phyloP scores from a whole-genome alignment of 768 basidiomycete species.

The Suillus subaureus region DNA sequence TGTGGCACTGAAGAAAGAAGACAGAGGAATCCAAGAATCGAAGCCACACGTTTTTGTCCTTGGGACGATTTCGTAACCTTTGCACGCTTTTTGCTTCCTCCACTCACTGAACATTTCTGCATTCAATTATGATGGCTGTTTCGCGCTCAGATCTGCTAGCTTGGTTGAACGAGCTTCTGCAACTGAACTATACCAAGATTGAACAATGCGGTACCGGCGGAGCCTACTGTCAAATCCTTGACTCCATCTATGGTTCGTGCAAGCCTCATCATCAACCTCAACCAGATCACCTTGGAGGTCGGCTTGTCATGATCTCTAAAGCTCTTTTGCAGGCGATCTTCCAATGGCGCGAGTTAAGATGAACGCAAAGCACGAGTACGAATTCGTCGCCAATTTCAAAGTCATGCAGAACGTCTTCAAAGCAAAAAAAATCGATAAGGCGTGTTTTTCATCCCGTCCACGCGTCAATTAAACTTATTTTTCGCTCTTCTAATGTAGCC shows the following conservation, averaged over 20 bases:
- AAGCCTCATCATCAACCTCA: slow-evolving; percentile 13
- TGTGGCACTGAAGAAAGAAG: not conserved
- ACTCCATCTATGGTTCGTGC: slow-evolving; percentile 86
- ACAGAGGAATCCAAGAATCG: not conserved
- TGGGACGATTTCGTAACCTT: slow-evolving; percentile 14
- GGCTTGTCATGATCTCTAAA: slow-evolving; percentile 13
- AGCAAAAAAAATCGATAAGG: slow-evolving; percentile 93
- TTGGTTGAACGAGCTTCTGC: slow-evolving; percentile 95
- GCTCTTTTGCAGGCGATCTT: slow-evolving; percentile 65
- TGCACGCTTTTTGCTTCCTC: slow-evolving; percentile 11
- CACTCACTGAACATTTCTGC: not conserved
- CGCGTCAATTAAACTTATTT: slow-evolving; percentile 9
- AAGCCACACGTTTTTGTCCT: slow-evolving; percentile 10
- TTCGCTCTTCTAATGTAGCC: slow-evolving; percentile 55
- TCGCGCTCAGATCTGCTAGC: slow-evolving; percentile 86
- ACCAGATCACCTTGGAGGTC: slow-evolving; percentile 22
- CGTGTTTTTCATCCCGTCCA: slow-evolving; percentile 29
- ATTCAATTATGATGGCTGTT: slow-evolving; percentile 51
- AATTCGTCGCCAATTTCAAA: slow-evolving; percentile 94
- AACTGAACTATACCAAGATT: slow-evolving; percentile 88
- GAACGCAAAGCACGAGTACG: slow-evolving; percentile 95
- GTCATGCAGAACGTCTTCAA: slow-evolving; percentile 94
- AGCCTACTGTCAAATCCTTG: slow-evolving; percentile 93
- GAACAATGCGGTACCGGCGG: slow-evolving; percentile 91
- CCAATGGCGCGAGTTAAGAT: slow-evolving; percentile 95